These are phyloP conservation scores for Penicillium goetzii DNA, from an alignment of 495 filamentous ascomycete species.

Conservation along the genomic window DNA sequence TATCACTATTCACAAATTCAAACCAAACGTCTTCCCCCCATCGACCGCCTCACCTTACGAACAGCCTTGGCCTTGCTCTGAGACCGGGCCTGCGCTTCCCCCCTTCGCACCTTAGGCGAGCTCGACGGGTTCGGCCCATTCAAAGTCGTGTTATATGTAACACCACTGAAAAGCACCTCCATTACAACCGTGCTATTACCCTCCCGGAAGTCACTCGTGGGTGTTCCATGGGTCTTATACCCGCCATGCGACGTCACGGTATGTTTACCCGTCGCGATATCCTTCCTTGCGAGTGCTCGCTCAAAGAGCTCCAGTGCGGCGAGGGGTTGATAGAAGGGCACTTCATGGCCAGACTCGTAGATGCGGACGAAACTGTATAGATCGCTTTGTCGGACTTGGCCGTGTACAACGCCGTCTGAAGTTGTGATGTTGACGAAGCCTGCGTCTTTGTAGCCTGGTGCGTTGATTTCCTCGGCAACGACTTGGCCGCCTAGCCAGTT, in stretches of 20 bases:
- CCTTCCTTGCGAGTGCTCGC: constrained; percentile 56
- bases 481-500: constrained; percentile 62
- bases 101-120: not conserved
- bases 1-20: not conserved
- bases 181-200: constrained; percentile 61
- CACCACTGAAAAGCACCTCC: constrained; percentile 48
- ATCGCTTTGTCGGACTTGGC: constrained; percentile 68
- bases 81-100: no score
- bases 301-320: constrained; percentile 63
- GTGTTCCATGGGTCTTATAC: constrained; percentile 55
- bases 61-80: constrained; percentile 1
- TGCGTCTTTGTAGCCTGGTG: constrained; percentile 50
- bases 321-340: constrained; percentile 71
- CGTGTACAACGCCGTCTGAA: constrained; percentile 60
- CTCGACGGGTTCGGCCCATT: constrained; percentile 46
- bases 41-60: constrained; percentile 6
- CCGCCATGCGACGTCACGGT: constrained; percentile 24
- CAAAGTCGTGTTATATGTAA: constrained; percentile 59
- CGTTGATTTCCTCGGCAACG: constrained; percentile 49
- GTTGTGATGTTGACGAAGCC: constrained; percentile 60
- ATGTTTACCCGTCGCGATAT: constrained; percentile 62
- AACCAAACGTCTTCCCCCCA: constrained; percentile 5
- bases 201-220: constrained; percentile 57
- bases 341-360: constrained; percentile 71
- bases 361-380: constrained; percentile 72